Evolutionary conservation across 2,329 filamentous ascomycete species (phyloP).

Genomic region (Thielaviopsis musarum): DNA sequence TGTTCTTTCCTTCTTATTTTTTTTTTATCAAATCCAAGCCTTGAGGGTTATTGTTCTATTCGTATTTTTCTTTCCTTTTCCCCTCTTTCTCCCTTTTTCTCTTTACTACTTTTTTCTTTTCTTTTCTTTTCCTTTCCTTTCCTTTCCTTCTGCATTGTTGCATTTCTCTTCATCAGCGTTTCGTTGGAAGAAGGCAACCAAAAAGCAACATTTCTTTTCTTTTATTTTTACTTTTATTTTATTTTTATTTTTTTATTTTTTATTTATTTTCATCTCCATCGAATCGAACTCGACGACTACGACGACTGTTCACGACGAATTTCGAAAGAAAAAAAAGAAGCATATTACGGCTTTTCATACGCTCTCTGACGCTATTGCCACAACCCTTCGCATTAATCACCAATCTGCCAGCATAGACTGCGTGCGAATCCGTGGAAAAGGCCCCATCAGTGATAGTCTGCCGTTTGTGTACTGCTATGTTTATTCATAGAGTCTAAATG

Average conservation of each 20-base stretch:
- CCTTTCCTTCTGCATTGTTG: conserved; percentile 14
- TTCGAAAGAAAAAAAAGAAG: too few relatives aligned
- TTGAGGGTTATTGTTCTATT: neutral
- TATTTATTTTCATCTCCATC: conserved; percentile 17
- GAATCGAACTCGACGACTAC: too few relatives aligned
- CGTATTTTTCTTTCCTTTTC: neutral
- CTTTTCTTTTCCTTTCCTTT: conserved; percentile 3
- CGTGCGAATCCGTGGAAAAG: too few relatives aligned
- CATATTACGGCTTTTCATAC: too few relatives aligned
- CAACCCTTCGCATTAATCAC: too few relatives aligned
- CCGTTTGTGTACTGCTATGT: neutral
- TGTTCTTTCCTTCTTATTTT: neutral
- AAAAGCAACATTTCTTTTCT: neutral
- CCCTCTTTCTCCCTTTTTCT: conserved; percentile 1
- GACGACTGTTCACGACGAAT: too few relatives aligned
- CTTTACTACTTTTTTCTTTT: conserved; percentile 4
- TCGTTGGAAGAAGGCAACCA: neutral
- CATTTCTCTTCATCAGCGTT: neutral
- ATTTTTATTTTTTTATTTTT: conserved; percentile 13
- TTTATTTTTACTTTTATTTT: conserved; percentile 9
- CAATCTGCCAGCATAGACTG: too few relatives aligned
- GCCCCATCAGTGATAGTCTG: neutral
- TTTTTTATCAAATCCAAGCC: neutral
- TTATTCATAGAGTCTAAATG: conserved; percentile 4
- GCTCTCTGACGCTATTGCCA: too few relatives aligned